phyloP scores from a whole-genome alignment of 176 grass and related monocot genomes.

The Otatea glauca region DNA sequence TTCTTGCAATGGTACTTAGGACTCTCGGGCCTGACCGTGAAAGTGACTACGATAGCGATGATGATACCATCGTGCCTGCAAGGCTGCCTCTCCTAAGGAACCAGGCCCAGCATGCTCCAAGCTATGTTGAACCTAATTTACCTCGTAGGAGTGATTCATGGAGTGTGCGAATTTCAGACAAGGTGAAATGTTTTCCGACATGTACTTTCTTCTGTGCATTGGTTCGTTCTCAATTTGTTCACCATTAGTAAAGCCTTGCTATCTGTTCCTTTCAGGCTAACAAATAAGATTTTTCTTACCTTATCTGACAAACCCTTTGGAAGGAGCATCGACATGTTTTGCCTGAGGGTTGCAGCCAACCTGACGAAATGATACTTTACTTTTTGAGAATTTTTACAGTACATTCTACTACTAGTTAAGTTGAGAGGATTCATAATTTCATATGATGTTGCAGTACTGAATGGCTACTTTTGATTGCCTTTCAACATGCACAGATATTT shows the following conservation, averaged over 20 bases:
- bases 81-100: conserved; percentile 90
- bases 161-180: conserved; percentile 71
- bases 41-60: conserved; percentile 83
- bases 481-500: conserved; percentile 71
- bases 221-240: neutral
- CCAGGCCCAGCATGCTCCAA: conserved; percentile 48
- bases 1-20: conserved; percentile 72
- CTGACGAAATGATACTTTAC: conserved; percentile 37
- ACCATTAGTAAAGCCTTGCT: conserved; percentile 10
- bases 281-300: conserved; percentile 38
- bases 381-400: neutral
- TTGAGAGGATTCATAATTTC: neutral
- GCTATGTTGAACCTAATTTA: conserved; percentile 48
- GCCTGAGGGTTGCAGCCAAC: neutral
- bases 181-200: conserved; percentile 38
- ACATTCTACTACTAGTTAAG: neutral
- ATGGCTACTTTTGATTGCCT: conserved; percentile 48
- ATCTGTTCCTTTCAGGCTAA: conserved; percentile 56
- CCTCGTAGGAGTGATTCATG: conserved; percentile 67
- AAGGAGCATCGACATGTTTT: conserved; percentile 19
- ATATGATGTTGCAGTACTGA: conserved; percentile 8
- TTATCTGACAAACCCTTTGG: conserved; percentile 21
- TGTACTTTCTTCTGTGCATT: conserved; percentile 13
- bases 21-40: conserved; percentile 73
- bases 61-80: conserved; percentile 51